phyloP scores from a whole-genome alignment of 768 basidiomycete species.

The Russula foetens region DNA sequence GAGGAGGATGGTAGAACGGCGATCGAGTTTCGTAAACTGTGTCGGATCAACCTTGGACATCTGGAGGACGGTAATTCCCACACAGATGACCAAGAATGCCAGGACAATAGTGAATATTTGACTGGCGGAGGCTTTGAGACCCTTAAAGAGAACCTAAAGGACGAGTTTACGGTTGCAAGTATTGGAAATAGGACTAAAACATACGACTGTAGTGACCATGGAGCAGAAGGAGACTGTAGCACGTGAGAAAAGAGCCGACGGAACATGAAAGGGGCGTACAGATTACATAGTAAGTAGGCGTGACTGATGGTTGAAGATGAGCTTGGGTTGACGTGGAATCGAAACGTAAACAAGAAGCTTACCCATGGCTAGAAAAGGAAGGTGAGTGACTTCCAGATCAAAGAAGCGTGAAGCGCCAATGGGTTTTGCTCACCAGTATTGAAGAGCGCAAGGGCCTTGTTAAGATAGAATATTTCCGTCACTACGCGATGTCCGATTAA shows the following conservation, averaged over 20 bases:
- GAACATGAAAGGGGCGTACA: constrained; percentile 37
- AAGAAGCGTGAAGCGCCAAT: not conserved
- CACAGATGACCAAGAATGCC: constrained; percentile 85
- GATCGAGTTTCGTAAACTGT: constrained; percentile 68
- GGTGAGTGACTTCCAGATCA: constrained; percentile 1
- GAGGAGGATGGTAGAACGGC: constrained; percentile 83
- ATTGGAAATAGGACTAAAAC: constrained; percentile 22
- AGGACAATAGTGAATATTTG: constrained; percentile 88
- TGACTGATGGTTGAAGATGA: constrained; percentile 41
- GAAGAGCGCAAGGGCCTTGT: constrained; percentile 92
- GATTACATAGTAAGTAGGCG: constrained; percentile 81
- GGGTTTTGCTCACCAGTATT: constrained; percentile 60
- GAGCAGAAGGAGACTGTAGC: constrained; percentile 70
- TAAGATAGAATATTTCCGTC: constrained; percentile 91
- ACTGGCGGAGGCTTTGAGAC: constrained; percentile 64
- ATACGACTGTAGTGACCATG: constrained; percentile 73
- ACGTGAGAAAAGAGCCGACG: not conserved
- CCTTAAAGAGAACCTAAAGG: constrained; percentile 75
- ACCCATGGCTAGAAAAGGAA: constrained; percentile 51
- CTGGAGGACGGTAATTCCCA: constrained; percentile 92
- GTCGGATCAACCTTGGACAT: constrained; percentile 91
- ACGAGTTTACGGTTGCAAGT: not conserved
- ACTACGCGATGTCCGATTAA: constrained; percentile 35
- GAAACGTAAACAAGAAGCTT: constrained; percentile 22
- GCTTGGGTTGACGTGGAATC: constrained; percentile 22